Base-by-base conservation (phyloP, 805 yeast species). In the Saccharomycopsis malanga region DNA sequence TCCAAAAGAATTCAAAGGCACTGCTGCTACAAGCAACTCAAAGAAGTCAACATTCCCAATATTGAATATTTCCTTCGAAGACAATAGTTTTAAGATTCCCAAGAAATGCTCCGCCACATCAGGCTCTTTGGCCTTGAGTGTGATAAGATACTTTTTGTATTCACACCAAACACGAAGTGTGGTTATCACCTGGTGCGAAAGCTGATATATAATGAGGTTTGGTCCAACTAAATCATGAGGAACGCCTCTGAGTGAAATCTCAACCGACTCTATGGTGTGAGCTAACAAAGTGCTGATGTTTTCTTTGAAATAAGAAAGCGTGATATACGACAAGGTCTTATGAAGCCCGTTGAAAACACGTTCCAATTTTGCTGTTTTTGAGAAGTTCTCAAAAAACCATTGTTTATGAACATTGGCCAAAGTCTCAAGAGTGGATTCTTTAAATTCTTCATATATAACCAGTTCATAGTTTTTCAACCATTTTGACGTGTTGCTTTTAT, bases 251-350 rank as follows among this genome's bases (percentile, higher is more conserved):
- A 81, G 59, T 0, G 83, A 65, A 10, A 85, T 76, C 56, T 87
- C 96, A 5, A 76, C 62, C 2, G 85, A 74, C 46, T 77, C 76
- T 18, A 84, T 72, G 0, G 85, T 77, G 54, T 74, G 75, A 1
- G 77, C 68, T 14, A 85, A 56, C 3, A 76, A 53, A 2, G 46
- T 45, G 23, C 55, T 54, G 3, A 67, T 43, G n/a, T 60, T 59
- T 14, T 57, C 58, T 10, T 30, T 17, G 24, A 34, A 44, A 36
- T 44, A 48, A 3, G 49, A 34, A 12, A 46, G 34, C 4, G 50
- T 51, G 12, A 51, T 48, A 34, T 42, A 48, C 22, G 36, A 38
- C 12, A 48, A 27, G 4, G 44, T 34, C 10, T 43, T 9, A 50
- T 45, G 53, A 57, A 55, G 15, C 55, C 47, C 39, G 6, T 30